Conservation (phyloP, 257 asterid genomes). For the Orobanche coerulescens region DNA sequence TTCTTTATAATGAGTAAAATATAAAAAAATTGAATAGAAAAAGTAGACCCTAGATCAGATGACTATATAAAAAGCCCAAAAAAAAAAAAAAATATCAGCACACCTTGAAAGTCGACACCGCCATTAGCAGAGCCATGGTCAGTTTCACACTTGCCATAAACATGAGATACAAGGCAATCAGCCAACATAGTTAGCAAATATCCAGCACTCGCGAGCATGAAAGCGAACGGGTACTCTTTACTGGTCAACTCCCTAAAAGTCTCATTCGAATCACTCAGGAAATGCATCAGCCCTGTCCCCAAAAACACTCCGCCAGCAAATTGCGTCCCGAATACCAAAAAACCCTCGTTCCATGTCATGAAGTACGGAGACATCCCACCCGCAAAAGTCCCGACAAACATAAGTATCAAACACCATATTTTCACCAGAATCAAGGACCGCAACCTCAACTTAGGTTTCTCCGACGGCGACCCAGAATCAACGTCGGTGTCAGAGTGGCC, state of each 20-base stretch:
- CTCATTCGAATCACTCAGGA: slow-evolving; percentile 70
- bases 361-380: slow-evolving; percentile 86
- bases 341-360: slow-evolving; percentile 76
- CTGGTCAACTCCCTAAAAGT: slow-evolving; percentile 59
- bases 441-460: slow-evolving; percentile 52
- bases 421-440: slow-evolving; percentile 51
- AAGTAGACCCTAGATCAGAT: no score
- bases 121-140: no score
- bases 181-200: slow-evolving; percentile 73
- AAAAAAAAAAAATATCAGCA: no score
- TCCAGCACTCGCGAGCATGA: slow-evolving; percentile 71
- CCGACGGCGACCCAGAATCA: slow-evolving; percentile 29
- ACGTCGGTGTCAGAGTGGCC: slow-evolving; percentile 61
- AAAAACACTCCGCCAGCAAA: slow-evolving; percentile 87
- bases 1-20: no score
- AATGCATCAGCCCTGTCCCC: slow-evolving; percentile 85
- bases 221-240: slow-evolving; percentile 71
- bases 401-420: slow-evolving; percentile 69
- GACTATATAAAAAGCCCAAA: no score
- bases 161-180: slow-evolving; percentile 48
- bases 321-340: slow-evolving; percentile 68
- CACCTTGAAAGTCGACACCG: slow-evolving; percentile 53
- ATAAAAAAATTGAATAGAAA: no score
- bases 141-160: slow-evolving; percentile 36
- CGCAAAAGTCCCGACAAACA: slow-evolving; percentile 55